Conservation (phyloP, 257 asterid genomes). For the Anisodus acutangulus region DNA sequence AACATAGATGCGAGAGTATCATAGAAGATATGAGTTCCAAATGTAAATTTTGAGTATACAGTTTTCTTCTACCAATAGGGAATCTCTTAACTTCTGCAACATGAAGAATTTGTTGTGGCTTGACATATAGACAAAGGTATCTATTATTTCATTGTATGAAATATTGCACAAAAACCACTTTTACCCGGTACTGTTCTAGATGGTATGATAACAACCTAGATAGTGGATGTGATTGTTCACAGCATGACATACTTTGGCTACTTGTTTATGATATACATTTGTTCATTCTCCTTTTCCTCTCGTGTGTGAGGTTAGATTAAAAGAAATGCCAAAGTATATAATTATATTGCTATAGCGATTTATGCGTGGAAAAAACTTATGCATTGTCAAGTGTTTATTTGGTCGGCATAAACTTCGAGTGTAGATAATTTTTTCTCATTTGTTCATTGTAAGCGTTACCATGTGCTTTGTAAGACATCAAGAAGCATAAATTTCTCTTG, state of each 20-base stretch:
- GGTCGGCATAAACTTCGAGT: no score
- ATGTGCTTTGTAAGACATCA: background rate
- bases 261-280: background rate
- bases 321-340: background rate
- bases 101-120: background rate
- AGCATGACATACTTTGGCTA: background rate
- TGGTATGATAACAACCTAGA: background rate
- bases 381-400: no score
- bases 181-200: background rate
- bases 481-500: background rate
- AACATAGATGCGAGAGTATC: background rate
- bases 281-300: background rate
- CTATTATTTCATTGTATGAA: background rate
- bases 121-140: background rate
- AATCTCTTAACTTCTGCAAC: background rate
- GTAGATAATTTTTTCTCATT: no score
- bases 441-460: background rate
- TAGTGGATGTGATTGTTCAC: conserved; percentile 5
- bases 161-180: background rate
- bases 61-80: background rate
- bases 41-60: conserved; percentile 1
- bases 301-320: background rate
- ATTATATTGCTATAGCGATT: background rate
- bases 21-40: conserved; percentile 23
- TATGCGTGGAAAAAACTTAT: background rate